Evolutionary conservation across 164 flowering plant species (phyloP).

Genomic region (Litsea cubeba): DNA sequence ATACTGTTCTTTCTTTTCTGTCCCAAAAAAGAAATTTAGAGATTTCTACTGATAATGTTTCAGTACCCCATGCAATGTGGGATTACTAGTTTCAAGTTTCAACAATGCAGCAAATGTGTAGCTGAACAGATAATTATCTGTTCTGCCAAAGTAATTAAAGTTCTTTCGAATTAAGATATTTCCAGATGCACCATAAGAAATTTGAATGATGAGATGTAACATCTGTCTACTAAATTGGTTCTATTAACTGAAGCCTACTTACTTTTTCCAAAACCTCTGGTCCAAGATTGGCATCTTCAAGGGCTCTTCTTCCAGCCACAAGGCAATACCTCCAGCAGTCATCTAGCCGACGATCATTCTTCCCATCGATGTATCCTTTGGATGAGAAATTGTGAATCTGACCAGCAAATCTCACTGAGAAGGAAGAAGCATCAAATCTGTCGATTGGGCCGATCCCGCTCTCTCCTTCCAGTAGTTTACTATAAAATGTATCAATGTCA

Average conservation of each 20-base stretch:
- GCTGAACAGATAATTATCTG: too few relatives aligned
- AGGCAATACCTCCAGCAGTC: conserved; percentile 70
- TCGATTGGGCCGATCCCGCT: conserved; percentile 67
- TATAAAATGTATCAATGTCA: conserved; percentile 57
- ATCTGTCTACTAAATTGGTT: neutral
- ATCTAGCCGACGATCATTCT: conserved; percentile 71
- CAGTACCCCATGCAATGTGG: too few relatives aligned
- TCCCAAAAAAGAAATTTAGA: too few relatives aligned
- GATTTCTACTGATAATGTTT: too few relatives aligned
- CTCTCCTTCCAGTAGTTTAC: conserved; percentile 60
- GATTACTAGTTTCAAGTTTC: too few relatives aligned
- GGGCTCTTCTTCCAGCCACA: conserved; percentile 68
- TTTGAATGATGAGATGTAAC: neutral
- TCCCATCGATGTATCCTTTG: conserved; percentile 65
- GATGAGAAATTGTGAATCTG: conserved; percentile 65
- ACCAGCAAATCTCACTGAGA: conserved; percentile 58
- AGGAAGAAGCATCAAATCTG: conserved; percentile 59
- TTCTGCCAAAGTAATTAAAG: neutral
- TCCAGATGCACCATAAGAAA: neutral
- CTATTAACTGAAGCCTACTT: neutral
- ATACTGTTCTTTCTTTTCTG: too few relatives aligned
- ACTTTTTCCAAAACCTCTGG: conserved; percentile 41
- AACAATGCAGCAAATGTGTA: neutral
- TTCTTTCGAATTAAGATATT: neutral
- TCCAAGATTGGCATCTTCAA: conserved; percentile 62